phyloP scores from a whole-genome alignment of 2,329 filamentous ascomycete genomes.

The Fusarium denticulatum region DNA sequence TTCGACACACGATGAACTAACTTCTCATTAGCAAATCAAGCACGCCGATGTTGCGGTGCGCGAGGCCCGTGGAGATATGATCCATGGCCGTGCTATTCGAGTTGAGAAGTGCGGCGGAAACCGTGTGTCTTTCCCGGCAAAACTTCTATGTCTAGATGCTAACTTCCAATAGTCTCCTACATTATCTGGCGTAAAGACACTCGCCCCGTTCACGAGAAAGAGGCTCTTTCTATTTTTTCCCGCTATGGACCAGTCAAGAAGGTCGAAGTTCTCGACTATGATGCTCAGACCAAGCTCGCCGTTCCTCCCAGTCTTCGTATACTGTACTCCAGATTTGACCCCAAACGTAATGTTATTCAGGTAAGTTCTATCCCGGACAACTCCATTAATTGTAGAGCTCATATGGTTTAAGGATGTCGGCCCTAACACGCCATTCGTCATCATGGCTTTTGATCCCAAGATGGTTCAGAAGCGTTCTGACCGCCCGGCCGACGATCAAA shows the following conservation, averaged over 20 bases:
- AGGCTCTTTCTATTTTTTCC: slow-evolving; percentile 56
- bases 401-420: not conserved
- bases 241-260: slow-evolving; percentile 57
- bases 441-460: slow-evolving; percentile 24
- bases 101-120: slow-evolving; percentile 69
- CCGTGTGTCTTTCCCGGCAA: slow-evolving; percentile 55
- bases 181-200: slow-evolving; percentile 55
- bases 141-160: slow-evolving; percentile 22
- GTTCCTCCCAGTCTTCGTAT: slow-evolving; percentile 56
- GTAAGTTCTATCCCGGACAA: slow-evolving; percentile 49
- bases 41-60: slow-evolving; percentile 61
- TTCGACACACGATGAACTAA: slow-evolving; percentile 37
- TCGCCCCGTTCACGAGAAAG: slow-evolving; percentile 51
- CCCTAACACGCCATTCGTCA: not conserved
- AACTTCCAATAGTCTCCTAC: slow-evolving; percentile 56
- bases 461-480: slow-evolving; percentile 10
- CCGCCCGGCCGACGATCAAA: slow-evolving; percentile 1
- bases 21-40: slow-evolving; percentile 51
- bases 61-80: slow-evolving; percentile 57
- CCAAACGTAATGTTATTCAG: slow-evolving; percentile 58
- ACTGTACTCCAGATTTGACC: slow-evolving; percentile 62
- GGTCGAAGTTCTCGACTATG: slow-evolving; percentile 49
- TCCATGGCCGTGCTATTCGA: slow-evolving; percentile 67
- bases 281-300: slow-evolving; percentile 47
- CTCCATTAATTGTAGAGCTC: not conserved